Base-by-base conservation (phyloP, 495 filamentous ascomycete genomes). In the Lichina pygmaea region DNA sequence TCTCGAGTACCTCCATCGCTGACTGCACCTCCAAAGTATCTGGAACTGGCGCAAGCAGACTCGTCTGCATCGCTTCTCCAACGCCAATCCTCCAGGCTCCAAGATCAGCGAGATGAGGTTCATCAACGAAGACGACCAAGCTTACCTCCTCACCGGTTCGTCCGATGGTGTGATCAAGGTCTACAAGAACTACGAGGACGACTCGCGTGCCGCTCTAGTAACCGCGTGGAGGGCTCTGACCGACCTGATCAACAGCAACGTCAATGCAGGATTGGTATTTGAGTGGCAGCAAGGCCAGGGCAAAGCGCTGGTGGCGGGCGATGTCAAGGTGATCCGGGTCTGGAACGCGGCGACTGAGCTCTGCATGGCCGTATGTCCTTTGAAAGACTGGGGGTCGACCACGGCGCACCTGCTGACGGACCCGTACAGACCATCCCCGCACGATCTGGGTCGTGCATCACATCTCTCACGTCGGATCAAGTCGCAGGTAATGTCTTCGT, bases 231-330 rank as follows among this genome's bases (percentile, higher is more conserved):
- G 89, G 34, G 89, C 89, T 2, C 60, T 95, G 33, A 86, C 82
- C 2, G 84, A 95, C 57, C 76, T 94, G 42, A 77, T 94, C 15
- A 81, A 85, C 6, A 86, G 79, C 57, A 89, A 82, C 47, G 73
- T 83, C 50, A 93, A 93, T 54, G 91, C 89, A 0, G 86, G 86
- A 2, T 73, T 95, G 57, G 85, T 94, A 15, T 86, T 94, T 51
- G 85, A 95, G 51, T 99, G 89, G 89, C 86, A 93, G 54, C 89
- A 99, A 59, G 84, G 86, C n/a, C 80, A 84, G 50, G 89, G 89
- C 16, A 82, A 80, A 47, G 75, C 92, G 31, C 67, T 99, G 31
- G 91, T 95, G 38, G 91, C 89, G 7, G 89, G 89, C 39, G 89
- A 99, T 56, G 85, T 93, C 39, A 83, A 86, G 48, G 82, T 94